A percentile compares a stretch with the other conserved stretches of the same genome.
Evolutionary conservation across 1,284 basidiomycete genomes (phyloP).

Genomic region (Sphagnurus paluster): DNA sequence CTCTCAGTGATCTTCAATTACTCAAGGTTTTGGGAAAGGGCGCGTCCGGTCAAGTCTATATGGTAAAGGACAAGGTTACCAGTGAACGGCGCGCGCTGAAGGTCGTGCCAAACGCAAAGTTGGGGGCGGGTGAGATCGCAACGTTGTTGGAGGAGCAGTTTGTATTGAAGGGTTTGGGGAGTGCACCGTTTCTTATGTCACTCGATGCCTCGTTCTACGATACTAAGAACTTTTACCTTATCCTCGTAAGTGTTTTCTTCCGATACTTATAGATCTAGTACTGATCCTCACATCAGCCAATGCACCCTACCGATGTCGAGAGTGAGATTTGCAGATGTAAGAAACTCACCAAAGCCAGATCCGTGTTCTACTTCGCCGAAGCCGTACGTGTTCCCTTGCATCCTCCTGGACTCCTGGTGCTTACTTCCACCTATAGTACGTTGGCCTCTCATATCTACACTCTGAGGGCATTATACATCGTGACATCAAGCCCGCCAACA

Average conservation of each 20-base stretch:
- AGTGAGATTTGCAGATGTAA: conserved; percentile 27
- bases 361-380: conserved; percentile 32
- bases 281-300: conserved; percentile 16
- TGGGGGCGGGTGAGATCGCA: conserved; percentile 18
- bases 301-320: conserved; percentile 29
- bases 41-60: conserved; percentile 27
- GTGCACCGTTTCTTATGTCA: conserved; percentile 25
- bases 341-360: conserved; percentile 22
- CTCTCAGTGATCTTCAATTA: conserved; percentile 18
- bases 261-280: background rate
- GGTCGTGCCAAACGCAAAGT: conserved; percentile 20
- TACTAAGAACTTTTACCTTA: conserved; percentile 28
- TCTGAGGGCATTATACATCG: conserved; percentile 31
- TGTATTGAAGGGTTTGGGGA: conserved; percentile 19
- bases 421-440: conserved; percentile 20
- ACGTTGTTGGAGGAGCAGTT: conserved; percentile 25
- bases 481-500: conserved; percentile 31
- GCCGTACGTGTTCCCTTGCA: conserved; percentile 23
- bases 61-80: conserved; percentile 24
- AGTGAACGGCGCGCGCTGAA: conserved; percentile 28
- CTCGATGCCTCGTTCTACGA: conserved; percentile 31
- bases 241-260: conserved; percentile 24
- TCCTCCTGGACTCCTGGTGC: background rate
- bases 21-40: conserved; percentile 29
- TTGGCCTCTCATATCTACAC: conserved; percentile 28